A percentile compares a stretch with the other conserved stretches of the same genome.
Conservation (phyloP, 441 rosid species). For the Theobroma grandiflorum region DNA sequence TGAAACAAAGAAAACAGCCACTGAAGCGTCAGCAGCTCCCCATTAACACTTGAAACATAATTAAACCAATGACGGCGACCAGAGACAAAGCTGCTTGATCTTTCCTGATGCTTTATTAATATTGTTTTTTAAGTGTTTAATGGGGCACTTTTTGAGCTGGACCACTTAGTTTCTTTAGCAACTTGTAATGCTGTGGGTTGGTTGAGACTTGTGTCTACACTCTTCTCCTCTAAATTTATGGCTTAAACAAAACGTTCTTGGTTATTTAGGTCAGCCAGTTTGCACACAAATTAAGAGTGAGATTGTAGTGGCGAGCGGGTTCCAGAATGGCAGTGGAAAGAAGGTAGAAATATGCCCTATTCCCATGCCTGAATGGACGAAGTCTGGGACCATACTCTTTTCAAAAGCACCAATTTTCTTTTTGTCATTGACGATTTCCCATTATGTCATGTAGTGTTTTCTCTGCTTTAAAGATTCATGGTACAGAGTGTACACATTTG, state of each 20-base stretch:
- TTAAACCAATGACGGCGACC: constrained; percentile 30
- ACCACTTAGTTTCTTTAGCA: constrained; percentile 29
- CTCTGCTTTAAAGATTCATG: constrained; percentile 2
- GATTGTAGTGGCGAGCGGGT: background rate
- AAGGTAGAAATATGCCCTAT: background rate
- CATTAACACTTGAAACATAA: constrained; percentile 28
- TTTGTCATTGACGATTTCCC: background rate
- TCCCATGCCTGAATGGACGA: background rate
- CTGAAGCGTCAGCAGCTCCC: constrained; percentile 21
- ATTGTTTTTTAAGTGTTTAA: constrained; percentile 2
- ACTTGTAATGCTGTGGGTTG: constrained; percentile 20
- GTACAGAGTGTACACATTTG: background rate
- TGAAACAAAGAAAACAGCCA: constrained; percentile 30
- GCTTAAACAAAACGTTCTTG: background rate
- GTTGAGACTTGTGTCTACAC: constrained; percentile 9
- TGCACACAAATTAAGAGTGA: no score
- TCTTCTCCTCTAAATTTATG: no score
- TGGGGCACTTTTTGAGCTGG: constrained; percentile 32
- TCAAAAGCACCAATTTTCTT: background rate
- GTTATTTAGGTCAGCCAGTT: background rate
- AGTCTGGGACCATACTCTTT: constrained; percentile 13
- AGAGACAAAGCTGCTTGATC: constrained; percentile 26
- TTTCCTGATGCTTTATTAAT: background rate
- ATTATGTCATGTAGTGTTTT: background rate
- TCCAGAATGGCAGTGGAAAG: background rate